Base-by-base conservation (phyloP, 352 stramenopile genomes). In the Pythium pyrilobum region DNA sequence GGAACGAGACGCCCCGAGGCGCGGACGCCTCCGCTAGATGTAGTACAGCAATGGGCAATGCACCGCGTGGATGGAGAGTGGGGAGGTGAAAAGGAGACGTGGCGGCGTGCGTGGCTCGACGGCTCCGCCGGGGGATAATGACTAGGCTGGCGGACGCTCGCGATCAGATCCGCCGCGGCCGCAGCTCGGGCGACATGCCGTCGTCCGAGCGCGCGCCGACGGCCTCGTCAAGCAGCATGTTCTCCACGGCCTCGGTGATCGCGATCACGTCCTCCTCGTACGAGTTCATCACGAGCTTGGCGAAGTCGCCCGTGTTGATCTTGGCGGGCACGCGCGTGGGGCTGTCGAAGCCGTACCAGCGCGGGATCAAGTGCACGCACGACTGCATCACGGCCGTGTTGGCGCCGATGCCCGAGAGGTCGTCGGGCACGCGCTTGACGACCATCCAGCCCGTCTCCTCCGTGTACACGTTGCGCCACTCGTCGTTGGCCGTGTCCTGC, bases 401-500 rank as follows among this genome's bases (percentile, higher is more conserved):
- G 1, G 23, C 24, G 21, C 37, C 43, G 5, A 53, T n/a, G 0
- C 42, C 57, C 4, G 42, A 44, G 25, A 51, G 23, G 31, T 50
- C 34, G 15, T 54, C 49, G 10, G 67, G 66, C 31, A 83, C 67
- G 2, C 48, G 52, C 36, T 77, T 74, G 20, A 87, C 63, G 2
- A 82, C 61, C 24, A 72, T 79, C 76, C 76, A 87, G 16, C 76
- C 76, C 4, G 72, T 87, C 58, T 87, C 73, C 46, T 87, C 71
- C 44, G 76, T 84, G 46, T 71, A 81, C 66, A 84, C 71, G 49
- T 59, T 50, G 0, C 61, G 67, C 42, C 59, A 66, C 33, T 76
- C 63, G n/a, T 71, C 61, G 18, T 67, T 54, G 36, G 67, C 64
- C 0, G 34, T 56, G 24, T 67, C 67, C 13, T 69, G 62, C 1